These are phyloP conservation scores for Penicillium roqueforti DNA, from an alignment of 495 filamentous ascomycete genomes.

Conservation along the genomic window DNA sequence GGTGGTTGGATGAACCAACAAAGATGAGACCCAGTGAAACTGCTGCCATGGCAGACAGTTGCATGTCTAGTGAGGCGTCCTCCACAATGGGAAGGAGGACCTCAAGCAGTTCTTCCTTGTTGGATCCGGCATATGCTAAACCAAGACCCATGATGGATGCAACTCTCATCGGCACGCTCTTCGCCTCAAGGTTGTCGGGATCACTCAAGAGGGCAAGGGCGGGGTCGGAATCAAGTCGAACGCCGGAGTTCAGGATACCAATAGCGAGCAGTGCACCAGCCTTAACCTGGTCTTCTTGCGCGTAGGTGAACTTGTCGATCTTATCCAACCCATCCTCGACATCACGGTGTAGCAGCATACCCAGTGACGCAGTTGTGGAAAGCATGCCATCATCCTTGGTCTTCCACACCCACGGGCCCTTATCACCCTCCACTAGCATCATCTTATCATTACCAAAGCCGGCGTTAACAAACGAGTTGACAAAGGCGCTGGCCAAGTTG, in stretches of 20 bases:
- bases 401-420: slow-evolving; percentile 96
- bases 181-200: slow-evolving; percentile 67
- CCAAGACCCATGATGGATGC: slow-evolving; percentile 95
- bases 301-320: slow-evolving; percentile 89
- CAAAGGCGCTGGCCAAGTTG: slow-evolving; percentile 93
- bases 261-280: slow-evolving; percentile 86
- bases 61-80: slow-evolving; percentile 81
- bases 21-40: slow-evolving; percentile 86
- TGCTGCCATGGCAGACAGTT: slow-evolving; percentile 93
- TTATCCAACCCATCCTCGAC: slow-evolving; percentile 83
- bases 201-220: slow-evolving; percentile 81
- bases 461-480: slow-evolving; percentile 94
- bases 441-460: slow-evolving; percentile 95
- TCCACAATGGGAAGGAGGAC: slow-evolving; percentile 79
- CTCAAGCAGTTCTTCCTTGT: slow-evolving; percentile 77
- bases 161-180: slow-evolving; percentile 68
- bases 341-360: slow-evolving; percentile 87
- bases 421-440: slow-evolving; percentile 78
- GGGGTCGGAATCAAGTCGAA: slow-evolving; percentile 79
- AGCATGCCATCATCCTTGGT: slow-evolving; percentile 98
- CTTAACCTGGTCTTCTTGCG: slow-evolving; percentile 76
- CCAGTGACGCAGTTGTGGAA: slow-evolving; percentile 88
- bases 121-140: slow-evolving; percentile 86
- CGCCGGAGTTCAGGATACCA: slow-evolving; percentile 90
- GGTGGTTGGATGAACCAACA: slow-evolving; percentile 84